These are phyloP conservation scores for Paecilomyces sp. DNA, from an alignment of 2,329 filamentous ascomycete species.

Conservation along the genomic window DNA sequence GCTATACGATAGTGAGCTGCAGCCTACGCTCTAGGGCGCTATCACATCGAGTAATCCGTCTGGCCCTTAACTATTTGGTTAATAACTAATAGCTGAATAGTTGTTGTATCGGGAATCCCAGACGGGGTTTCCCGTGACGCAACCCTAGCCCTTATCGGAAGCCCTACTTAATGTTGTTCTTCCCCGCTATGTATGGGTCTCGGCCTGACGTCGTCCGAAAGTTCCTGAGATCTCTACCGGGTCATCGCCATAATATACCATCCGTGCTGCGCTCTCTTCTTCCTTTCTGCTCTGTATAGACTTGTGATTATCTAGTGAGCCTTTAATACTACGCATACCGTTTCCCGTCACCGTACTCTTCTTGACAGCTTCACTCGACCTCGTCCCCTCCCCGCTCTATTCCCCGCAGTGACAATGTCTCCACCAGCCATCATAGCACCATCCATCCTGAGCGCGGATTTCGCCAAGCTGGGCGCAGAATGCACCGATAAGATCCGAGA, in stretches of 20 bases:
- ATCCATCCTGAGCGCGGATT: constrained; percentile 97
- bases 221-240: neutral
- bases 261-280: neutral
- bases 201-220: neutral
- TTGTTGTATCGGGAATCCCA: too few species aligned
- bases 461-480: constrained; percentile 77
- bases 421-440: constrained; percentile 92
- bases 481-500: constrained; percentile 79
- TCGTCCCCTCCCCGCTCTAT: neutral
- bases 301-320: neutral
- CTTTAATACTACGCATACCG: neutral
- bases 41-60: too few species aligned
- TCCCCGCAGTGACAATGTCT: constrained; percentile 53
- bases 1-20: too few species aligned
- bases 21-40: too few species aligned
- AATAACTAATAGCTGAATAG: too few species aligned
- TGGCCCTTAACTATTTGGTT: too few species aligned
- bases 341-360: neutral
- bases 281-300: neutral
- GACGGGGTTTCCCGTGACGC: neutral
- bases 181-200: neutral
- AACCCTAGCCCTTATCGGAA: neutral
- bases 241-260: neutral
- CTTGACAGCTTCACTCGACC: neutral
- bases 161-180: neutral